Percentiles rank a stretch among this genome's conserved stretches.
Conservation (phyloP, 805 yeast species). For the Cyberlindnera euphorbiae region DNA sequence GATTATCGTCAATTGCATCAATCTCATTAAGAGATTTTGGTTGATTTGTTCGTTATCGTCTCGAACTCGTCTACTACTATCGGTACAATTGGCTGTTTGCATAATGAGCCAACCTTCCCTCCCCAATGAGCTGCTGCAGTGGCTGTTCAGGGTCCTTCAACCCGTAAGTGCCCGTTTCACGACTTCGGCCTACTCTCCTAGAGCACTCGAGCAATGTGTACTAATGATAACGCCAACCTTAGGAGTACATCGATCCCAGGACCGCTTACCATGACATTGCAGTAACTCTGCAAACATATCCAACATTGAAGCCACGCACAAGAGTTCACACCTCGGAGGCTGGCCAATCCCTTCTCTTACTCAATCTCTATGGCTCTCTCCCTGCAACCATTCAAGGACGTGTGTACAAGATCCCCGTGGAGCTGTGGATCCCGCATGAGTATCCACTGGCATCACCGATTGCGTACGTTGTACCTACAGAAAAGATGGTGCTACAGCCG, state of each 20-base stretch:
- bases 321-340: constrained; percentile 50
- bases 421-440: constrained; percentile 70
- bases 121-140: constrained; percentile 37
- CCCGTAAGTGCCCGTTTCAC: no score
- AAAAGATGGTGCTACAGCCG: constrained; percentile 43
- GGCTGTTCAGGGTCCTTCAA: constrained; percentile 54
- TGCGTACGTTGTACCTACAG: constrained; percentile 57
- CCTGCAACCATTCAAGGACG: constrained; percentile 29
- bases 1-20: no score
- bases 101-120: constrained; percentile 11
- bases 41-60: no score
- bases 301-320: constrained; percentile 64
- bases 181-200: no score
- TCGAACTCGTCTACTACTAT: no score
- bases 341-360: constrained; percentile 56
- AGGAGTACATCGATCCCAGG: constrained; percentile 56
- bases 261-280: constrained; percentile 59
- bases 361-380: constrained; percentile 60
- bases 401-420: constrained; percentile 48
- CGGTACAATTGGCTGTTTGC: no score
- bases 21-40: no score
- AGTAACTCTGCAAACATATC: constrained; percentile 44
- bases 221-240: neutral
- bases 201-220: neutral
- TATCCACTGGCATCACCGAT: constrained; percentile 70